phyloP scores from a whole-genome alignment of 371 early-diverging fungal species.

The Basidiobolus meristosporus region DNA sequence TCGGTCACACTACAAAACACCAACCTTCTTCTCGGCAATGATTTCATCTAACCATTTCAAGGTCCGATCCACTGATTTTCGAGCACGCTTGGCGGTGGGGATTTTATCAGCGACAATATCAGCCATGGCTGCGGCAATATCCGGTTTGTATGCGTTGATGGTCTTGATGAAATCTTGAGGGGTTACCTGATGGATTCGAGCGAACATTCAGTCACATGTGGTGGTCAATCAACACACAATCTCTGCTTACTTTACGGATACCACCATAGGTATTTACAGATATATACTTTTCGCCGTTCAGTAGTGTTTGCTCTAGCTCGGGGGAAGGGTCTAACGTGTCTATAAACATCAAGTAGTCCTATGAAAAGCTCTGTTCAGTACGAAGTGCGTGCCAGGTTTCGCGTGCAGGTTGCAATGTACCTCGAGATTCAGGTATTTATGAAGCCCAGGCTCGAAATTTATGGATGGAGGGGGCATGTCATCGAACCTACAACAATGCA shows the following conservation, averaged over 20 bases:
- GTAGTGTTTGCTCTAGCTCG: neutral
- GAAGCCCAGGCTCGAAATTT: too few species aligned
- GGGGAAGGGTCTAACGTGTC: too few species aligned
- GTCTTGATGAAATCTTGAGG: conserved; percentile 24
- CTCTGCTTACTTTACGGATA: conserved; percentile 18
- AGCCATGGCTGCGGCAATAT: conserved; percentile 20
- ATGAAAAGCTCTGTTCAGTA: too few species aligned
- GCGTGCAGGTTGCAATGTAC: too few species aligned
- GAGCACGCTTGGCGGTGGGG: neutral
- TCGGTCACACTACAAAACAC: neutral
- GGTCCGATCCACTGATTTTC: neutral
- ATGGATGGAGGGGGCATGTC: too few species aligned
- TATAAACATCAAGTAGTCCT: too few species aligned
- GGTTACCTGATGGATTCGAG: conserved; percentile 12
- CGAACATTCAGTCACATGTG: neutral
- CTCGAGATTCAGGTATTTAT: too few species aligned
- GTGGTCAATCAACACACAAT: too few species aligned
- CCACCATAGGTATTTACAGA: conserved; percentile 47
- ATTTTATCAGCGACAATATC: conserved; percentile 6
- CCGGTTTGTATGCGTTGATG: conserved; percentile 25
- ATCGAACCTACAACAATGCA: too few species aligned
- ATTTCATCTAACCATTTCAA: neutral
- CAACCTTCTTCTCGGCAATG: neutral
- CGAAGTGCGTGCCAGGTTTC: too few species aligned
- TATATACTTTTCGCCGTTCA: conserved; percentile 24